A percentile compares a stretch with the other conserved stretches of the same genome.
Evolutionary conservation across 179 eudicot genomes (phyloP).

Genomic region (Kewa caespitosa): DNA sequence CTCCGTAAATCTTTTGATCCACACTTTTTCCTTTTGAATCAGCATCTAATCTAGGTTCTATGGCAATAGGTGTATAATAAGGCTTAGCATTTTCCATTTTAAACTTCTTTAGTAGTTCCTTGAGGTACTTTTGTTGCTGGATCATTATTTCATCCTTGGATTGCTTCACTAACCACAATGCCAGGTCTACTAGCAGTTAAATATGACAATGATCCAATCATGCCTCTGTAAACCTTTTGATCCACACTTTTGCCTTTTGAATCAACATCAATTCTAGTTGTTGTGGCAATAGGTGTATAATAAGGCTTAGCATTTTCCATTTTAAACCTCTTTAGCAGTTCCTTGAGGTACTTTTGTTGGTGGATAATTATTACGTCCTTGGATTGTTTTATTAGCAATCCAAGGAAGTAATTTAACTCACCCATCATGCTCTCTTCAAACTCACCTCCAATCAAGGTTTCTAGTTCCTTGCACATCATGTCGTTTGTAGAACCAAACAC

Average conservation of each 20-base stretch:
- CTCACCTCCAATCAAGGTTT: background rate
- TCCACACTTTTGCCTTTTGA: no score
- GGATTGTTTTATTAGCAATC: background rate
- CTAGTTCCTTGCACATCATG: background rate
- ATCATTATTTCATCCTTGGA: background rate
- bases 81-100: background rate
- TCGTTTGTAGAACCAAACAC: background rate
- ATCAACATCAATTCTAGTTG: no score
- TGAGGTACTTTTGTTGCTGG: background rate
- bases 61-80: background rate
- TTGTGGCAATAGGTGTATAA: no score
- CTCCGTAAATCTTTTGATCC: background rate
- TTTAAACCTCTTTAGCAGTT: background rate
- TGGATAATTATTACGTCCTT: background rate
- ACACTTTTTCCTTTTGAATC: background rate
- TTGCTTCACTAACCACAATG: no score
- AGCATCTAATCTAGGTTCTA: background rate
- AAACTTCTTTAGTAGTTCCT: background rate
- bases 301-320: background rate
- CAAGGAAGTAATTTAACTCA: background rate
- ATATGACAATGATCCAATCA: no score
- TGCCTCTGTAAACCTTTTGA: no score
- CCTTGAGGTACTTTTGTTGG: background rate
- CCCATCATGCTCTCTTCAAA: background rate
- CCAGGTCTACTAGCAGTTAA: no score